Conservation (phyloP, 331 rosid species). For the Rosa hybrid region DNA sequence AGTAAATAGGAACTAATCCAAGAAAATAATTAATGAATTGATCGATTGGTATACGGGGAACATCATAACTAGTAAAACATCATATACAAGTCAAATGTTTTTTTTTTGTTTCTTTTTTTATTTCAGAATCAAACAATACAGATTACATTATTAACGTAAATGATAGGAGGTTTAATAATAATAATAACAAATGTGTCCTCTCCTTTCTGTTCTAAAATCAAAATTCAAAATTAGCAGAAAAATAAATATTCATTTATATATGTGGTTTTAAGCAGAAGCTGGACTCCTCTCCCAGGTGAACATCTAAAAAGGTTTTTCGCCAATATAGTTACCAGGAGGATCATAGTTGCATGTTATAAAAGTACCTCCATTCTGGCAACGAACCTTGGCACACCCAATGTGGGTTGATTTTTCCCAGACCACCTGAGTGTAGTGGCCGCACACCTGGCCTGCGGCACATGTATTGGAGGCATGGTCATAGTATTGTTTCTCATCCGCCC, state of each 20-base stretch:
- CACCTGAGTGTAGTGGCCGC: conserved; percentile 45
- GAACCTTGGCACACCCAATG: conserved; percentile 39
- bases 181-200: not conserved
- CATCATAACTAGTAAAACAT: too few species aligned
- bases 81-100: too few species aligned
- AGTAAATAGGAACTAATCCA: too few species aligned
- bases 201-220: too few species aligned
- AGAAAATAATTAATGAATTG: too few species aligned
- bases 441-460: conserved; percentile 31
- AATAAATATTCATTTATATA: too few species aligned
- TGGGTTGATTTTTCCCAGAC: conserved; percentile 31
- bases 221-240: too few species aligned
- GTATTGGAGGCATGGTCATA: conserved; percentile 30
- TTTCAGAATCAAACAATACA: not conserved
- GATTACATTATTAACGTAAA: not conserved
- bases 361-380: not conserved
- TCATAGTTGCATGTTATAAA: conserved; percentile 1
- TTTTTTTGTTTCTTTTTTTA: too few species aligned
- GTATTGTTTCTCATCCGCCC: conserved; percentile 33
- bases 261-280: too few species aligned
- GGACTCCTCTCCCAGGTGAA: not conserved
- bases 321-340: not conserved
- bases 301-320: not conserved
- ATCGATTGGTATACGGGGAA: too few species aligned
- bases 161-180: too few species aligned